Conservation (phyloP, 495 filamentous ascomycete genomes). For the Terfezia claveryi region DNA sequence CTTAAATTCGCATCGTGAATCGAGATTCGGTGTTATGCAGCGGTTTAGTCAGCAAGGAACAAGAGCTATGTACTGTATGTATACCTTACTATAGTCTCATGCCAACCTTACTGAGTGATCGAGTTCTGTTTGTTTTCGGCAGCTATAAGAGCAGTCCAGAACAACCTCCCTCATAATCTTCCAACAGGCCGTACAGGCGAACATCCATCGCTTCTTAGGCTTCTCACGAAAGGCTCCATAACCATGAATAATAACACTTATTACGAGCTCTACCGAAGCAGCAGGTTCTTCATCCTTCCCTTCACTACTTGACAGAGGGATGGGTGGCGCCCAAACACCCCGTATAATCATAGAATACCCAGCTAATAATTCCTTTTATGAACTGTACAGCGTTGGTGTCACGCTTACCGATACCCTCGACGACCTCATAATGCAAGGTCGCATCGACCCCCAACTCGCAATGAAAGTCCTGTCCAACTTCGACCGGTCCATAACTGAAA, state of each 20-base stretch:
- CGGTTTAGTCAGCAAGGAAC: too few species aligned
- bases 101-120: too few species aligned
- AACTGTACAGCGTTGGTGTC: constrained; percentile 49
- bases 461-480: constrained; percentile 94
- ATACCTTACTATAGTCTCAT: too few species aligned
- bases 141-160: too few species aligned
- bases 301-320: constrained; percentile 1
- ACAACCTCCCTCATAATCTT: too few species aligned
- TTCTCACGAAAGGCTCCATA: neutral
- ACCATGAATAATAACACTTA: constrained; percentile 30
- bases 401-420: constrained; percentile 91
- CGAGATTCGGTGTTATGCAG: too few species aligned
- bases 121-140: too few species aligned
- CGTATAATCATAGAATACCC: constrained; percentile 4
- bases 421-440: constrained; percentile 73
- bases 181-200: too few species aligned
- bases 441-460: constrained; percentile 90
- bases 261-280: constrained; percentile 93
- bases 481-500: constrained; percentile 70
- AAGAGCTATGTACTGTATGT: too few species aligned
- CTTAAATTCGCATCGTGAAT: too few species aligned
- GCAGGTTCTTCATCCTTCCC: constrained; percentile 42
- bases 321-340: neutral
- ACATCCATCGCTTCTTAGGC: too few species aligned
- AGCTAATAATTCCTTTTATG: constrained; percentile 14